Percentiles rank a stretch among this genome's conserved stretches.
These are phyloP conservation scores for Apiotrichum montevideense DNA, from an alignment of 1,284 basidiomycete genomes.

Conservation along the genomic window DNA sequence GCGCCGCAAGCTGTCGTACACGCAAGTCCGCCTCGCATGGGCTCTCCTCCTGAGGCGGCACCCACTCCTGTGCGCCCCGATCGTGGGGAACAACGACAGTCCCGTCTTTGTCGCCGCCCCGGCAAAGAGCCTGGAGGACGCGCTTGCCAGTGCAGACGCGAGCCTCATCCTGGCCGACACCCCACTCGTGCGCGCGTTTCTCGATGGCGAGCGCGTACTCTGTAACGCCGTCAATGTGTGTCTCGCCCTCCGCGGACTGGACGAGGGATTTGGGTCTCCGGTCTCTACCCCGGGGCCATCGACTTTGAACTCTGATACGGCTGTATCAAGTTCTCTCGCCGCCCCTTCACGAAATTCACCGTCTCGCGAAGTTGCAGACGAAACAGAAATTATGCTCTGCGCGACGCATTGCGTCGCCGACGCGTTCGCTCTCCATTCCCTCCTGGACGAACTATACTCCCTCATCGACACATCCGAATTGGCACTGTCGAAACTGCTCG, in stretches of 20 bases:
- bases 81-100: conserved; percentile 51
- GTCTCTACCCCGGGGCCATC: too few relatives aligned
- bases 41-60: conserved; percentile 58
- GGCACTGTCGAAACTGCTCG: conserved; percentile 21
- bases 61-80: conserved; percentile 58
- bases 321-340: too few relatives aligned
- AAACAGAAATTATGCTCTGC: conserved; percentile 55
- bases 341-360: too few relatives aligned
- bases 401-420: conserved; percentile 70
- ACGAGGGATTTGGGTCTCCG: too few relatives aligned
- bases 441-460: conserved; percentile 64
- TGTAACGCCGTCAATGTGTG: conserved; percentile 50
- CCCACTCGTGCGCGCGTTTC: conserved; percentile 1
- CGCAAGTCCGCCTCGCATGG: conserved; percentile 59
- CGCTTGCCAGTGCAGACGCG: conserved; percentile 14
- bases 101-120: conserved; percentile 60
- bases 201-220: conserved; percentile 49
- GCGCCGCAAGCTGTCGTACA: conserved; percentile 48
- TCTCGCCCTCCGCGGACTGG: conserved; percentile 52
- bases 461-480: conserved; percentile 33
- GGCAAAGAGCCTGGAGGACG: conserved; percentile 9
- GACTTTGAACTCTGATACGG: too few relatives aligned
- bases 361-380: too few relatives aligned
- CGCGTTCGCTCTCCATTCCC: conserved; percentile 68
- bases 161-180: background rate